Evolutionary conservation across 1,284 basidiomycete species (phyloP), one percentile per base, ranked within the genome.

Genomic region (Cutaneotrichosporon cavernicola): DNA sequence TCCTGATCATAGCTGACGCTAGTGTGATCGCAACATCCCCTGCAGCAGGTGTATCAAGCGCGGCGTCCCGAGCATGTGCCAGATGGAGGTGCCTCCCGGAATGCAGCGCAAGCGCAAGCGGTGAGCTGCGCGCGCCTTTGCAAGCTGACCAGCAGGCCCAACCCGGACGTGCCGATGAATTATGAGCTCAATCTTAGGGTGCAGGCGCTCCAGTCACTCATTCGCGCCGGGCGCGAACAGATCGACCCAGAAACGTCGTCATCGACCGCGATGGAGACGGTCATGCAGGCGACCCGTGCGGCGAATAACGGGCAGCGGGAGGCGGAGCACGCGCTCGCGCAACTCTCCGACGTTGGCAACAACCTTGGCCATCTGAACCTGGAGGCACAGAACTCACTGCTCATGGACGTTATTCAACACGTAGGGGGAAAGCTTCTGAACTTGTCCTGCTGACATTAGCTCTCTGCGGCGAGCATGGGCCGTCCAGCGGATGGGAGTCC

Each of bases 21-120:
- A 80, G 70, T 80, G 79, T 34, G 79, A 80, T 58, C 70, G 79
- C 14, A 79, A 78, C 61, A 76, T 80, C 36, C 79, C 79, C 2
- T 80, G 79, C 64, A 75, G 70, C 58, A 63, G 78, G 69, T 80
- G 79, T 60, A 73, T 79, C 56, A 77, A 77, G 55, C 73, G 79
- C 50, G 78, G 78, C 2, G 72, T 80, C 1, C 73, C 78, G 1
- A 71, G 73, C 31, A 74, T 79, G 71, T 80, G 79, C 56, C 70
- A 74, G 11, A 78, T 79, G 75, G 79, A 80, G 40, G 62, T 68
- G n/a, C 76, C 78, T 1, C 58, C 72, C 14, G 56, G 75, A 22
- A 74, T 75, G 5, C 69, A 67, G 18, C 64, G 72, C 11, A 79
- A 78, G 63, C 69, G 69, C 49, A 73, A 70, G 58, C 76, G 70